Base-by-base conservation (phyloP, 805 yeast genomes). In the Maudiozyma turicensis region DNA sequence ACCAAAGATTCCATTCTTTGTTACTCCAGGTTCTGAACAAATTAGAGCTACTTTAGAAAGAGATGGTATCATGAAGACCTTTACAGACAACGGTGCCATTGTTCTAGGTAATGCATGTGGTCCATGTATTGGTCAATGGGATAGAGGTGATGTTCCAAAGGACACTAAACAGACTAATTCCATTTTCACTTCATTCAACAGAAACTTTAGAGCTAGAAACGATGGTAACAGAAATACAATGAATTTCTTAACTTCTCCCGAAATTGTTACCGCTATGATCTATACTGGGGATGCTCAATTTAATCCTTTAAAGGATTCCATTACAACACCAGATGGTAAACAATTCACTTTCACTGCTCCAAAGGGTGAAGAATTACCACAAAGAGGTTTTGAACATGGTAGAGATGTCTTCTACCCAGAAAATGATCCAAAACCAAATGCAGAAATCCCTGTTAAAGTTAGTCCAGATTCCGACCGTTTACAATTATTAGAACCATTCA, bases 41-140 rank as follows among this genome's bases (percentile, higher is more conserved):
- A 88, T 91, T 60, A 81, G 98, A 71, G 98, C 98, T 47, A 91
- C 99, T 47, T 81, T 91, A 60, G 95, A 86, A 68, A 82, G 97
- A 71, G 99, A 91, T 69, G 98, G 98, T 51, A 80, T 85, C 63
- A 79, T 86, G 53, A 75, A 83, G 44, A 80, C 83, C 41, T 89
- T 91, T 67, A 82, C 83, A 67, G 80, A 84, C 48, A 84, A 82
- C 60, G 98, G 98, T 52, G 99, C 96, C 58, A 76, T 80, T 51
- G 95, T 91, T 43, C 77, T 91, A 59, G 96, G 98, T 48, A 91
- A 91, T 68, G 99, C 99, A 20, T 91, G 99, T 77, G 99, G 99
- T 58, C 99, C 98, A 63, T 91, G 99, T 75, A 91, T 91, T 66
- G 99, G 99, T 51, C 99, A 91, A 76, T 91, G 99, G 99, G 96